phyloP scores from a whole-genome alignment of 257 asterid genomes.

The Forsythia suspensa region DNA sequence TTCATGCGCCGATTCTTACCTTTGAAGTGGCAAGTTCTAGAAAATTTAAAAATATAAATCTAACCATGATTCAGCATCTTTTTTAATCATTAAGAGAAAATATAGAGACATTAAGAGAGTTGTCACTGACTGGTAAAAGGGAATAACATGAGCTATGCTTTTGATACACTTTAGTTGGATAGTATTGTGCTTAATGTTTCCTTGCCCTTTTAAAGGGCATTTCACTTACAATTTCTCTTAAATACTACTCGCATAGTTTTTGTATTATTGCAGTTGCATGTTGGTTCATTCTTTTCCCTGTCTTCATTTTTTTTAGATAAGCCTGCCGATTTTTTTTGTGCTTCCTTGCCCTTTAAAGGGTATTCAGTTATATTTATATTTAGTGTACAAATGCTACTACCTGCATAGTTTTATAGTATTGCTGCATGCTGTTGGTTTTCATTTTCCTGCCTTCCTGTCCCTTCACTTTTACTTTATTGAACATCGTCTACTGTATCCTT shows the following conservation, averaged over 20 bases:
- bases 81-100: background rate
- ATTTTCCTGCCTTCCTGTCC: background rate
- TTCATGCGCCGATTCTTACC: background rate
- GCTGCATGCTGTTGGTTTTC: background rate
- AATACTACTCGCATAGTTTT: slow-evolving; percentile 1
- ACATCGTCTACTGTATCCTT: background rate
- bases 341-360: background rate
- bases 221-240: background rate
- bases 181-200: background rate
- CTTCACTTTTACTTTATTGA: background rate
- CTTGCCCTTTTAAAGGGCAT: background rate
- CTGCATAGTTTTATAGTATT: background rate
- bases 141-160: background rate
- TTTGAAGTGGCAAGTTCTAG: background rate
- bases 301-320: background rate
- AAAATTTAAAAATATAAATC: background rate
- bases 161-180: background rate
- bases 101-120: background rate
- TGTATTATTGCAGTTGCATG: background rate
- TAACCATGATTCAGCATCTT: background rate
- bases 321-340: background rate
- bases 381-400: background rate
- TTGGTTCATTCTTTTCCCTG: background rate
- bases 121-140: background rate
- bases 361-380: background rate